phyloP scores from a whole-genome alignment of 805 yeast species.

The Candida quercuum region DNA sequence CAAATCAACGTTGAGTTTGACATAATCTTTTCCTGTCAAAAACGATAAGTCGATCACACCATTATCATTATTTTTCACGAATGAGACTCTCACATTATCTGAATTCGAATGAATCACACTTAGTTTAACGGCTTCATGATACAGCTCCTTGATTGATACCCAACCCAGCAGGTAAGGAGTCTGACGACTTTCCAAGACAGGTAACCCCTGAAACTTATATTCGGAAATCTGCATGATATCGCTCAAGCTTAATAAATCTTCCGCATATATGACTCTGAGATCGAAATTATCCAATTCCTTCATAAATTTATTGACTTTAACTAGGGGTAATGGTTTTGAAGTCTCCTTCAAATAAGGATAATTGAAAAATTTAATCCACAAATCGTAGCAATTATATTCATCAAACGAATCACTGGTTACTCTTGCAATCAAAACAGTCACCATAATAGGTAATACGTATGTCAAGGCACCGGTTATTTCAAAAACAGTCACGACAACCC shows the following conservation, averaged over 20 bases:
- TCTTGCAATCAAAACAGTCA: conserved; percentile 71
- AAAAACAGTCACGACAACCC: conserved; percentile 74
- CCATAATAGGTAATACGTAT: conserved; percentile 81
- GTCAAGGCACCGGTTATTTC: conserved; percentile 84
- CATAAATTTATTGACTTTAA: conserved; percentile 31
- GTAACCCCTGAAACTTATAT: conserved; percentile 34
- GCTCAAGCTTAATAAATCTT: conserved; percentile 26
- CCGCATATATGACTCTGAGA: conserved; percentile 25
- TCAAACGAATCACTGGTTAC: conserved; percentile 62
- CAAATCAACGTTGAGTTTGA: conserved; percentile 12
- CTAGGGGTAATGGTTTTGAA: conserved; percentile 34
- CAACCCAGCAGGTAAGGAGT: conserved; percentile 37
- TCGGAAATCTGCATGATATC: conserved; percentile 19
- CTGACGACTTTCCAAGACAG: conserved; percentile 32
- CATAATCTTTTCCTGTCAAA: conserved; percentile 16
- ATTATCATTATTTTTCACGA: conserved; percentile 1
- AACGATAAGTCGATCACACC: conserved; percentile 6
- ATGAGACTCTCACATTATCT: conserved; percentile 3
- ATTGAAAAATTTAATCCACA: conserved; percentile 37
- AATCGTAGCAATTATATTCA: conserved; percentile 60
- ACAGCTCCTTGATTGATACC: conserved; percentile 33
- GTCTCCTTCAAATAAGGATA: conserved; percentile 40
- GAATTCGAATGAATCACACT: not conserved
- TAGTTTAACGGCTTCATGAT: conserved; percentile 21
- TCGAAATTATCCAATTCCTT: conserved; percentile 24